Evolutionary conservation across 2,329 filamentous ascomycete genomes (phyloP), one percentile per base, ranked within the genome.

Genomic region (Trichoderma simmonsii): DNA sequence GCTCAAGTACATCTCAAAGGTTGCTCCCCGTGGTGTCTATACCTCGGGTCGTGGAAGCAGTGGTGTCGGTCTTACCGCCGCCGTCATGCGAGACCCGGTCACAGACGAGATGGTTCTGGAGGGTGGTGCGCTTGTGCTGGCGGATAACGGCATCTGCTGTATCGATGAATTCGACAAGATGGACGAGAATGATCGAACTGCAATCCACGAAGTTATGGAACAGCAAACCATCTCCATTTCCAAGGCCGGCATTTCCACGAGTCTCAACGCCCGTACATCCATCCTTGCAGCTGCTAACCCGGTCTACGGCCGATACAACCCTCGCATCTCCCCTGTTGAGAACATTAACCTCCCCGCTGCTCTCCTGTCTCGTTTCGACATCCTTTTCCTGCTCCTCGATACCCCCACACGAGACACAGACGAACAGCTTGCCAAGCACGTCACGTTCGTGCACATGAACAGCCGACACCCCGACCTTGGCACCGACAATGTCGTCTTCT

Each of bases 301-400:
- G 72, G 89, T 99, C 56, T 99, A 99, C 79, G 96, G 96, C 75
- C 93, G 96, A 74, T 99, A 99, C 86, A 99, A 99, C 84, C 96
- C 96, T 71, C 93, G 94, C 74, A 92, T 99, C 77, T 98, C 95
- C 0, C 96, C 96, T 0, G 95, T 99, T 30, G 96, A 99, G 82
- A 99, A 99, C 83, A 99, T 99, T 84, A 99, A 99, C 82, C 90
- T 99, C 54, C 96, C 96, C n/a, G 96, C 96, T 21, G 96, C 96
- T 24, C 89, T 99, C 24, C 89, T 99, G 70, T 98, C 95, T 73
- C 93, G 96, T 89, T 99, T 99, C 83, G 96, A 99, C 81, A 88
- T 99, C 76, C 89, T 99, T 76, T 99, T 98, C 87, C 87, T 99
- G 61, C 95, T 99, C 77, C 92, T 99, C 72, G 96, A 99, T 84